A percentile compares a stretch with the other conserved stretches of the same genome.
phyloP scores from a whole-genome alignment of 306 rosid genomes.

The Cucumis melo region DNA sequence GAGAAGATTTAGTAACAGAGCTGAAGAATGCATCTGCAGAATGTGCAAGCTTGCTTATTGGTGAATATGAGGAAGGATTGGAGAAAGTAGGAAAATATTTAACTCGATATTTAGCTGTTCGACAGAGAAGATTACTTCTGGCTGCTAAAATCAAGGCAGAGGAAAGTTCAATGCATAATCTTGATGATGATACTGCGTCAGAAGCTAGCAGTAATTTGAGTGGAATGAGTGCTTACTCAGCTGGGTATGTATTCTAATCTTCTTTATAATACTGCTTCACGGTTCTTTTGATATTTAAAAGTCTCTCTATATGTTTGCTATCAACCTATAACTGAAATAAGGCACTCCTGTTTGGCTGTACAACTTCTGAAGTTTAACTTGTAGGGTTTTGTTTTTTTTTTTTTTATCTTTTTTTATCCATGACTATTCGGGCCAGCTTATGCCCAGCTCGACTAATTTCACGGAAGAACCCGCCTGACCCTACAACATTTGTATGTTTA shows the following conservation, averaged over 20 bases:
- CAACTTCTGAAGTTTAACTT: not conserved
- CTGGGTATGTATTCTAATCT: conserved; percentile 37
- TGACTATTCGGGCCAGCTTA: too few species aligned
- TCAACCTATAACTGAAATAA: not conserved
- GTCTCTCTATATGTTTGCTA: not conserved
- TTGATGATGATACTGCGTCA: conserved; percentile 80
- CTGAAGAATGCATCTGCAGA: conserved; percentile 66
- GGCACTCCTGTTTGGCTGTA: not conserved
- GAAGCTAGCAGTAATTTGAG: conserved; percentile 94
- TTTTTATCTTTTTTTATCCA: too few species aligned
- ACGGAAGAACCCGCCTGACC: too few species aligned
- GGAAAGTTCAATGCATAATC: conserved; percentile 47
- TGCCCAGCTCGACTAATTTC: too few species aligned
- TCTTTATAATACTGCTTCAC: not conserved
- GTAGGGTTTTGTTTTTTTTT: not conserved
- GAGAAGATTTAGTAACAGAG: conserved; percentile 46
- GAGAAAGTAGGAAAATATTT: conserved; percentile 93
- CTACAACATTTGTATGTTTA: too few species aligned
- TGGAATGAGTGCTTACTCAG: conserved; percentile 98
- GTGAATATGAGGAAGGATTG: conserved; percentile 75
- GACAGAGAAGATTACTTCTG: conserved; percentile 91
- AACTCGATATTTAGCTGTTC: conserved; percentile 86
- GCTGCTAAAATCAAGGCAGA: conserved; percentile 70
- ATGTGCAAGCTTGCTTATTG: conserved; percentile 51
- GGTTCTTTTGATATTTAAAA: not conserved